Percentiles rank a stretch among this genome's conserved stretches.
Evolutionary conservation across 257 asterid genomes (phyloP).

Genomic region (Rauvolfia tetraphylla): DNA sequence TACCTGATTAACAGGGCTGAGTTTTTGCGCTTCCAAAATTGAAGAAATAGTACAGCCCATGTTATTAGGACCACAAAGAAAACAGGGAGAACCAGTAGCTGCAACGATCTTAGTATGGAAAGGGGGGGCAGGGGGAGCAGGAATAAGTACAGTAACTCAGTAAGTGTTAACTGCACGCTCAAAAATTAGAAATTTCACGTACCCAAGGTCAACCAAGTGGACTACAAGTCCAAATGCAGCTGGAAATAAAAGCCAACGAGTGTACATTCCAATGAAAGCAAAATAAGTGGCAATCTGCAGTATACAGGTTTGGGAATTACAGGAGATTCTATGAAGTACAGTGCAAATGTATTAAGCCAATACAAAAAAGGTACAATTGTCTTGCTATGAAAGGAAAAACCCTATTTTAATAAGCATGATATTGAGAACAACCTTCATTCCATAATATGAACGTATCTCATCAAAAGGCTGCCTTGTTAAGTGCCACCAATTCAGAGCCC

Average conservation of each 20-base stretch:
- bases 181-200: conserved; percentile 22
- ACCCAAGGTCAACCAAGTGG: conserved; percentile 88
- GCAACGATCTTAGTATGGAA: conserved; percentile 45
- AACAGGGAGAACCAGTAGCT: conserved; percentile 71
- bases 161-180: not conserved
- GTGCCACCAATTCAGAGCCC: conserved; percentile 96
- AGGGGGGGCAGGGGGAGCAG: not conserved
- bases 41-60: conserved; percentile 89
- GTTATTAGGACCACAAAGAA: conserved; percentile 75
- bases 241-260: conserved; percentile 91
- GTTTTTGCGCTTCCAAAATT: conserved; percentile 95
- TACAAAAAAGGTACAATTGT: not conserved
- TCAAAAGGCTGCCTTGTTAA: conserved; percentile 86
- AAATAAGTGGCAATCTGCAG: conserved; percentile 86
- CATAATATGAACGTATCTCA: conserved; percentile 80
- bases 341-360: not conserved
- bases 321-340: not conserved
- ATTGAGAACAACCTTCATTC: conserved; percentile 56
- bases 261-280: conserved; percentile 88
- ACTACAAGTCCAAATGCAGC: conserved; percentile 72
- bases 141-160: not conserved
- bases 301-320: not conserved
- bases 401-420: not conserved
- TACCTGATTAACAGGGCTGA: conserved; percentile 43
- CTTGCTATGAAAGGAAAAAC: not conserved